Base-by-base conservation (phyloP, 2,329 filamentous ascomycete species). In the Penicillium vulpinum region DNA sequence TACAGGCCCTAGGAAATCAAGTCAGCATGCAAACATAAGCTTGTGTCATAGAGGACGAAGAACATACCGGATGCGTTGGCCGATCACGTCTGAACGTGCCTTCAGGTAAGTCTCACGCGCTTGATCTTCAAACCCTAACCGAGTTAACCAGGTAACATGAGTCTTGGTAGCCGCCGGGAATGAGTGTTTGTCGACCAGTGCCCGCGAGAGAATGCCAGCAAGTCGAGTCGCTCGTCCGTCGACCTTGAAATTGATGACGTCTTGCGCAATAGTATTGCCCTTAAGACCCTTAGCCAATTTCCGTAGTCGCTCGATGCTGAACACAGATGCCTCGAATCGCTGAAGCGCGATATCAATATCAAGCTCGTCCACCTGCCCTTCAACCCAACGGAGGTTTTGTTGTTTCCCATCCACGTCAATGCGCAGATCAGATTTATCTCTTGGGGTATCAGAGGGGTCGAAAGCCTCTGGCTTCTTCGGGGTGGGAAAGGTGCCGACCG, bases 401-500 rank as follows among this genome's bases (percentile, higher is more conserved):
- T 97, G 92, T 68, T 96, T 96, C 47, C 94, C 94, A 68, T 97
- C 94, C 15, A 96, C 91, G 67, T 99, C 94, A 64, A 99, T 92
- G 54, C 96, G 84, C 77, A 96, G 89, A 59, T 81, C 85, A 18
- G 78, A 78, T 38, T 80, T 78, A 72, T 95, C 90, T 70, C 91
- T 91, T 66, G 89, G 86, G 60, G 88, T 86, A 2, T 91, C 91
- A 10, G 92, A 76, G 8, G 85, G 88, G 69, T 94, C 91, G 15
- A 96, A 82, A 2, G 94, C 78, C 57, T 93, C 90, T 0, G 89
- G 86, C 73, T 92, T 92, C 68, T 91, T 88, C 24, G 92, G 80
- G 80, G 35, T 67, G 64, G 1, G 87, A 86, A 1, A 89, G 87
- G 60, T 94, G 90, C 60, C 90, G 84, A 5, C 88, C 88, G 1